Evolutionary conservation across 371 early-diverging fungal species (phyloP).

Genomic region (Circinella umbellata): DNA sequence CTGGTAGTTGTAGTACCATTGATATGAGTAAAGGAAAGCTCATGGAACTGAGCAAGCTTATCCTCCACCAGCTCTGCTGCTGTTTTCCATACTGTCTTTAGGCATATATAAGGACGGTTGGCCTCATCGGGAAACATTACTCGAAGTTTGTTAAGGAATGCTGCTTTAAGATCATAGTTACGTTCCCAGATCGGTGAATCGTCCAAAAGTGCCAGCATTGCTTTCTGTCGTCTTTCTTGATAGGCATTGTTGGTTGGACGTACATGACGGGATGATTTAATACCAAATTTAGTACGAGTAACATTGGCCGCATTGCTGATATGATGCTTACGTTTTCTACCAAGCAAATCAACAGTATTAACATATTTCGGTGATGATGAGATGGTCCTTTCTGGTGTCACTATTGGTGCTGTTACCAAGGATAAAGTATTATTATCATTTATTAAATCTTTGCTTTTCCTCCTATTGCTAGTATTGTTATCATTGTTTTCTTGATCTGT

Average conservation of each 20-base stretch:
- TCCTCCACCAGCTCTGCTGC: conserved; percentile 12
- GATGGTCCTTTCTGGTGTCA: too few relatives aligned
- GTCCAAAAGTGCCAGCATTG: conserved; percentile 22
- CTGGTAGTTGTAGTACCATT: conserved; percentile 6
- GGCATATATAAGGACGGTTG: background rate
- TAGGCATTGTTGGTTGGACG: conserved; percentile 14
- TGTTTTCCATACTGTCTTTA: conserved; percentile 27
- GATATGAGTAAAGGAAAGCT: background rate
- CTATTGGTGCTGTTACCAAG: background rate
- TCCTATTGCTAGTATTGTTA: background rate
- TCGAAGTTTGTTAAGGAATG: conserved; percentile 3
- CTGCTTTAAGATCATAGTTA: background rate
- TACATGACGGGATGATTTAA: conserved; percentile 1
- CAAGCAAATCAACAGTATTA: too few relatives aligned
- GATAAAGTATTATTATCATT: background rate
- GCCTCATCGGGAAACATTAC: conserved; percentile 10
- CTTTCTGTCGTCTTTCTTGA: conserved; percentile 26
- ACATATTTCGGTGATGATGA: too few relatives aligned
- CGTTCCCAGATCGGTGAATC: conserved; percentile 26
- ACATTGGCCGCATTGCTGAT: background rate
- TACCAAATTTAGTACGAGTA: conserved; percentile 4
- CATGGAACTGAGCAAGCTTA: conserved; percentile 9
- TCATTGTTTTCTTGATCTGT: conserved; percentile 2
- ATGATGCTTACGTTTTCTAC: background rate
- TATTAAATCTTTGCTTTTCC: too few relatives aligned